phyloP scores from a whole-genome alignment of 2,329 filamentous ascomycete species.

The Phaeosphaeriaceae sp. region DNA sequence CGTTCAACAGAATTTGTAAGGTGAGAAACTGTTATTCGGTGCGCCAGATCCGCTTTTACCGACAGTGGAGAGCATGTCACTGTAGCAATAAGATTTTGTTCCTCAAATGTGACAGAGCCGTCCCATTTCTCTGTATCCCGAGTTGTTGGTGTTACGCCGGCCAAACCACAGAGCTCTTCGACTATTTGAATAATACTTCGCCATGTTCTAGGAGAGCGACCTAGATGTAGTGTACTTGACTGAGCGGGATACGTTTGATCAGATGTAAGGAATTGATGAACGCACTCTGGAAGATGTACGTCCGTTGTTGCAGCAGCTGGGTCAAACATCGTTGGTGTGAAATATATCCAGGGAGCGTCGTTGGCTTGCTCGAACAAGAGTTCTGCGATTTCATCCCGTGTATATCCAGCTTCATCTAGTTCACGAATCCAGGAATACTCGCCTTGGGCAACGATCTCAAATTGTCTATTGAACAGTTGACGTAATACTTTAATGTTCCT shows the following conservation, averaged over 20 bases:
- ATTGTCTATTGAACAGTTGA: background rate
- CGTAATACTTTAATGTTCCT: background rate
- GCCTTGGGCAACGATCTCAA: background rate
- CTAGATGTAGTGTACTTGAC: background rate
- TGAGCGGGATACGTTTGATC: background rate
- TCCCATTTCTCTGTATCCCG: constrained; percentile 1
- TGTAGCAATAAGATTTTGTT: background rate
- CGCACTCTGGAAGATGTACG: background rate
- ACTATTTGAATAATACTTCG: background rate
- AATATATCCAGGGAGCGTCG: constrained; percentile 7
- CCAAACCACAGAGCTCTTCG: constrained; percentile 7
- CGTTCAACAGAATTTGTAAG: too few relatives aligned
- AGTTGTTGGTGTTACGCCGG: background rate
- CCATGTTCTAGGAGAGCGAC: too few relatives aligned
- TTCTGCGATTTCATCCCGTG: background rate
- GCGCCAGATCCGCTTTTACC: too few relatives aligned
- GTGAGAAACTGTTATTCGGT: too few relatives aligned
- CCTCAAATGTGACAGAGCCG: background rate
- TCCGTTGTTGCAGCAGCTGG: background rate
- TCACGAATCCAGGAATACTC: constrained; percentile 4
- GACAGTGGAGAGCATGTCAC: background rate
- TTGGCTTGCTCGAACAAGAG: background rate
- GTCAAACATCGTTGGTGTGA: background rate
- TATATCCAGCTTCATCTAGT: background rate
- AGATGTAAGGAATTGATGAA: background rate